Evolutionary conservation across 306 rosid species (phyloP).

Genomic region (Castanospermum australe): DNA sequence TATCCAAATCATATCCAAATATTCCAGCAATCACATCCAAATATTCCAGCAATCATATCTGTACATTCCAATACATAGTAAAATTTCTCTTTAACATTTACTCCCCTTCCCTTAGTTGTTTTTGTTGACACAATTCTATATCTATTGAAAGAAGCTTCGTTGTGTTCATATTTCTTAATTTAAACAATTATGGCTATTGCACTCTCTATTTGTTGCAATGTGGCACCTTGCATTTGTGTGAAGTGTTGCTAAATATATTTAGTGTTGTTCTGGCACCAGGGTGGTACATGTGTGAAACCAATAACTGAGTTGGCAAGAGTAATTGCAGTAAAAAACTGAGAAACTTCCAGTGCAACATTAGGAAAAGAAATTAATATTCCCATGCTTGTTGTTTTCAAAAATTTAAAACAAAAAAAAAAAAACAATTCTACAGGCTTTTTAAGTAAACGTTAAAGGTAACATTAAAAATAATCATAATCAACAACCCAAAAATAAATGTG

Average conservation of each 20-base stretch:
- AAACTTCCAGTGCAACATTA: no score
- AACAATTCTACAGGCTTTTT: background rate
- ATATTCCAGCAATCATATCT: no score
- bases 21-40: no score
- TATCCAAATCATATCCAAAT: no score
- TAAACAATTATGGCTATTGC: background rate
- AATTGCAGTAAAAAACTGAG: no score
- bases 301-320: no score
- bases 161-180: background rate
- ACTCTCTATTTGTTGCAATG: background rate
- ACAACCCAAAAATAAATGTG: background rate
- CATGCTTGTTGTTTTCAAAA: no score
- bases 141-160: background rate
- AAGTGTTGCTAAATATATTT: background rate
- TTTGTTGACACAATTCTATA: background rate
- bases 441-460: background rate
- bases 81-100: constrained; percentile 14
- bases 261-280: no score
- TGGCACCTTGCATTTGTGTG: background rate
- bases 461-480: background rate
- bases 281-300: no score
- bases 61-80: no score
- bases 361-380: no score
- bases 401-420: background rate
- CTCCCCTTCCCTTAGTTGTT: background rate